Evolutionary conservation across 257 asterid genomes (phyloP).

Genomic region (Mitragyna speciosa): DNA sequence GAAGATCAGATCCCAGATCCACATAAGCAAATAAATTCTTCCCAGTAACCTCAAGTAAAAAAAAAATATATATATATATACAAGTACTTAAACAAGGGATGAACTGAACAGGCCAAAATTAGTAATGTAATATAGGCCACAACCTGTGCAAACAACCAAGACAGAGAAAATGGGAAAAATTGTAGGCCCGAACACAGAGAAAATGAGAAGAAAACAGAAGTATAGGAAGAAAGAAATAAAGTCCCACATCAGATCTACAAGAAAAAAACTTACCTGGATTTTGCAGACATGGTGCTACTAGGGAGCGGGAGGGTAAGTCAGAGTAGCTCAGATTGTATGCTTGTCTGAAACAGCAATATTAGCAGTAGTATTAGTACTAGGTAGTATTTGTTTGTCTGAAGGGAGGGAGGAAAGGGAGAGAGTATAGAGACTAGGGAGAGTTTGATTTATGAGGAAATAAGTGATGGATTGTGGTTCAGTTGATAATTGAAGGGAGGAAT

Average conservation of each 20-base stretch:
- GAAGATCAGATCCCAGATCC: slow-evolving; percentile 26
- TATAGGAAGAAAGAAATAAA: neutral
- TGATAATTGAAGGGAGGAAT: no score
- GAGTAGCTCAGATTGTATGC: neutral
- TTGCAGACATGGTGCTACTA: slow-evolving; percentile 56
- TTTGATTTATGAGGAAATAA: neutral
- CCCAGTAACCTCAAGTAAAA: neutral
- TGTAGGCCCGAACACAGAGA: neutral
- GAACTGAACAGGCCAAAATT: neutral
- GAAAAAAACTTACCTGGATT: slow-evolving; percentile 61
- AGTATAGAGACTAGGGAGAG: no score
- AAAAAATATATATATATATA: no score
- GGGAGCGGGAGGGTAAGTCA: neutral
- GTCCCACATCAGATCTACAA: slow-evolving; percentile 33
- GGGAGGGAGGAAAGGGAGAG: neutral
- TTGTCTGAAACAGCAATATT: neutral
- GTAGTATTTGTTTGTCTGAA: neutral
- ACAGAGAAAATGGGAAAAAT: neutral
- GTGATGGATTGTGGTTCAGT: neutral
- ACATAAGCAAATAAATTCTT: slow-evolving; percentile 16
- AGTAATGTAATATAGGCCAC: neutral
- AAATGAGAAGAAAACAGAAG: neutral
- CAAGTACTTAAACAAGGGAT: slow-evolving; percentile 3
- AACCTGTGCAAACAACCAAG: neutral
- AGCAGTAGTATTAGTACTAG: no score